These are phyloP conservation scores for Aspergillus wentii DNA, from an alignment of 495 filamentous ascomycete species.

Conservation along the genomic window DNA sequence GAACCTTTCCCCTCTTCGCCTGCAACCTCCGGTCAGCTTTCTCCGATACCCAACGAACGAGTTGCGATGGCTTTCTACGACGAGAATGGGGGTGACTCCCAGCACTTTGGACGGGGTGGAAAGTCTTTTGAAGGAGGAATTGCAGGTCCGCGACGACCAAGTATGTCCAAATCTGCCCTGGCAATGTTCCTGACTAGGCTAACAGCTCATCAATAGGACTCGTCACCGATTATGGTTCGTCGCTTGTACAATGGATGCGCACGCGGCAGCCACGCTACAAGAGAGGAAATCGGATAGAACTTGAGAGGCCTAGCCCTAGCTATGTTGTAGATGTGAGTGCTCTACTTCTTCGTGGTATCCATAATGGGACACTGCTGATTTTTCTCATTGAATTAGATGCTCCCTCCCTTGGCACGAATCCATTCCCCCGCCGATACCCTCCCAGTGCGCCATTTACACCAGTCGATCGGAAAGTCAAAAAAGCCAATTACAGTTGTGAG, in stretches of 20 bases:
- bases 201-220: conserved; percentile 39
- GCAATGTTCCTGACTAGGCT: neutral
- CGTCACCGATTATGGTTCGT: conserved; percentile 93
- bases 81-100: conserved; percentile 32
- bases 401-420: conserved; percentile 72
- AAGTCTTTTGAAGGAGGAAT: conserved; percentile 35
- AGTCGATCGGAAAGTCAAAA: conserved; percentile 94
- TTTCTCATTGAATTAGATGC: no score
- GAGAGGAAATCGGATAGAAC: conserved; percentile 60
- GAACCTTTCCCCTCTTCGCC: conserved; percentile 6
- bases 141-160: conserved; percentile 36
- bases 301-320: conserved; percentile 78
- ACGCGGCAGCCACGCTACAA: conserved; percentile 73
- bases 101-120: conserved; percentile 24
- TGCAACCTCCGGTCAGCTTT: conserved; percentile 2
- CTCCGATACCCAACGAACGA: no score
- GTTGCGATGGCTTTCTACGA: conserved; percentile 40
- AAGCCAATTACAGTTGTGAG: conserved; percentile 95
- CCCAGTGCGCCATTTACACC: conserved; percentile 85
- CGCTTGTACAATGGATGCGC: conserved; percentile 89
- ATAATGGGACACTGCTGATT: no score
- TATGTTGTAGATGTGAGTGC: conserved; percentile 82
- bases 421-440: conserved; percentile 75
- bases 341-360: no score
- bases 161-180: conserved; percentile 21